Evolutionary conservation across 352 stramenopile species (phyloP), one percentile per base, ranked within the genome.

Genomic region (Phytophthora constricta): DNA sequence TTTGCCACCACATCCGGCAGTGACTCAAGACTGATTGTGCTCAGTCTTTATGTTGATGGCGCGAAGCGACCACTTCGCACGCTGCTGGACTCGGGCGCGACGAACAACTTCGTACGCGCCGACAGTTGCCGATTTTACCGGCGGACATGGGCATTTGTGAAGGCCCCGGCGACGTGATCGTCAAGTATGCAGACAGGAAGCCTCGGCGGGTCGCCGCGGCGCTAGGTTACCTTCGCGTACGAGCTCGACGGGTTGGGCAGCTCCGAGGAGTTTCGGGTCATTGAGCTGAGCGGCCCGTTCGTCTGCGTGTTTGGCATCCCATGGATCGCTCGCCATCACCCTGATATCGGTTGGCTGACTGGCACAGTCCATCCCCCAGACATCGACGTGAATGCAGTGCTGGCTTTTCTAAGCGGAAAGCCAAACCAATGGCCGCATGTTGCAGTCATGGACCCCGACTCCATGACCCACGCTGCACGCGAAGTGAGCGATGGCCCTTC

Each of bases 301-400:
- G 31, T 13, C 31, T 37, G 31, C 31, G 31, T 37, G 7, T 37
- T 37, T 11, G 31, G 31, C 31, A 84, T 80, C 43, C 50, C 54
- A 26, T 79, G 70, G 62, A 46, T 77, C 1, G 50, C 52, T n/a
- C 49, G 51, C 8, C 74, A 79, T 25, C 65, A 58, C n/a, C 70
- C 52, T 7, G 1, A 64, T 5, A 66, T 82, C 17, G 45, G 65
- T 34, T 73, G 55, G 69, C n/a, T 73, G 9, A 50, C 53, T 34
- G 4, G 55, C 0, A 77, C 64, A 0, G 59, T 70, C 25, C 49
- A 20, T 16, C 43, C 3, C 62, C 17, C 45, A 62, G n/a, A 66
- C 31, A 37, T 37, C 31, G 31, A 37, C 31, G 31, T 37, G 31
- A 37, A 37, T 37, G 31, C 31, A 37, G 45, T 66, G 1, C n/a